Percentiles rank a stretch among this genome's conserved stretches.
These are phyloP conservation scores for Cubamyces sp. DNA, from an alignment of 768 basidiomycete genomes.

Conservation along the genomic window DNA sequence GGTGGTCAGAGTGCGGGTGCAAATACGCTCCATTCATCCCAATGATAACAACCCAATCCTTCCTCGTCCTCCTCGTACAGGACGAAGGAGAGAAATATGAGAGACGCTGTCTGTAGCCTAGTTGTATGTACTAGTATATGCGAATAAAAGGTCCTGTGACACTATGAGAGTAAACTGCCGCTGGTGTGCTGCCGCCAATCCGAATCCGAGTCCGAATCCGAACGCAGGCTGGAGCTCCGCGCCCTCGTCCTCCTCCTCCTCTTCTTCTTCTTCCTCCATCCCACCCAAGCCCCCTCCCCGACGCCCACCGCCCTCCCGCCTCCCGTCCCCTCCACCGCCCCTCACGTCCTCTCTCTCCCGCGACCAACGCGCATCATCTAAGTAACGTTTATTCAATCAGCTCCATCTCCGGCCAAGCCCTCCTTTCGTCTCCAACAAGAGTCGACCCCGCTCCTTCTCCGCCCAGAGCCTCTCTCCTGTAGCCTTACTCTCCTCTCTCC, in stretches of 20 bases:
- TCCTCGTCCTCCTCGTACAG: neutral
- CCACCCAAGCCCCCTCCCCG: neutral
- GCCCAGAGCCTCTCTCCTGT: conserved; percentile 27
- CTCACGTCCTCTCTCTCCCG: neutral
- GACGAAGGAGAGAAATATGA: neutral
- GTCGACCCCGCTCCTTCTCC: conserved; percentile 10
- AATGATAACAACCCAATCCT: no score
- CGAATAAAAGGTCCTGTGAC: conserved; percentile 2
- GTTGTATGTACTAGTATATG: no score
- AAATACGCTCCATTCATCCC: neutral
- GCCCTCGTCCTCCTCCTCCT: conserved; percentile 6
- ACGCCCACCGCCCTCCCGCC: neutral
- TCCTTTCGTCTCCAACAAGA: neutral
- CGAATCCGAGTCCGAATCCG: no score
- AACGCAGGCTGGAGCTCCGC: conserved; percentile 1
- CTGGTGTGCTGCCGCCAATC: no score
- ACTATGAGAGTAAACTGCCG: neutral
- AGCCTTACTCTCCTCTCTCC: conserved; percentile 28
- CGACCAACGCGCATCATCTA: neutral
- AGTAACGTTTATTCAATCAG: conserved; percentile 6
- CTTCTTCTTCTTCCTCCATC: conserved; percentile 13
- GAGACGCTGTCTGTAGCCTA: no score
- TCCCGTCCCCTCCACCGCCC: neutral
- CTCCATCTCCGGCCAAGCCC: neutral
- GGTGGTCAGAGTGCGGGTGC: neutral